Conservation (phyloP, 805 yeast genomes). For the Pichia kluyveri region DNA sequence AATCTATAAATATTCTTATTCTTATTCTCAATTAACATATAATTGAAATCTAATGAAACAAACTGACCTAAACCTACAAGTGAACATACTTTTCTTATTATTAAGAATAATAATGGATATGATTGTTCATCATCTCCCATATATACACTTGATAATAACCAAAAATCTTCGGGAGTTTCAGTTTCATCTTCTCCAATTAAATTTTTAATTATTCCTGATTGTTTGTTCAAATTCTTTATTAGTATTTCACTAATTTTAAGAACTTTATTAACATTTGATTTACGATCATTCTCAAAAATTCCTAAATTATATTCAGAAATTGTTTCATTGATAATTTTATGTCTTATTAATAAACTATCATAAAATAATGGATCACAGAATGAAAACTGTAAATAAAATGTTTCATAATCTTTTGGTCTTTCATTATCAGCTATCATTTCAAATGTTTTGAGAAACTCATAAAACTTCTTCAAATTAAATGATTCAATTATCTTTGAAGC, state of each 20-base stretch:
- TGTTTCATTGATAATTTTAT: constrained; percentile 3
- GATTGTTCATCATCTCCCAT: background rate
- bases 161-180: background rate
- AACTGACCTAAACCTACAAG: background rate
- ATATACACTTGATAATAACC: background rate
- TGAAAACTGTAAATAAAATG: constrained; percentile 10
- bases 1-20: no score
- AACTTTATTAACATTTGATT: no score
- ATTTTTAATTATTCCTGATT: background rate
- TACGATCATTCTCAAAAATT: background rate
- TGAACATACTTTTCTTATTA: background rate
- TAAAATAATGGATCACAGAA: constrained; percentile 17
- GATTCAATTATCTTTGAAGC: constrained; percentile 15
- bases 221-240: background rate
- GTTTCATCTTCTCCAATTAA: background rate
- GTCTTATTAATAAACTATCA: constrained; percentile 12
- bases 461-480: background rate
- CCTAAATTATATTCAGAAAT: background rate
- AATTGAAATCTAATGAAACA: background rate
- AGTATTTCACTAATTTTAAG: background rate
- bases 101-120: background rate
- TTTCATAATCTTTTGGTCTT: constrained; percentile 6
- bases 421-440: background rate
- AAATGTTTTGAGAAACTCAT: background rate
- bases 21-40: no score